Conservation (phyloP, 352 stramenopile genomes). For the Globisporangium camurandrum region DNA sequence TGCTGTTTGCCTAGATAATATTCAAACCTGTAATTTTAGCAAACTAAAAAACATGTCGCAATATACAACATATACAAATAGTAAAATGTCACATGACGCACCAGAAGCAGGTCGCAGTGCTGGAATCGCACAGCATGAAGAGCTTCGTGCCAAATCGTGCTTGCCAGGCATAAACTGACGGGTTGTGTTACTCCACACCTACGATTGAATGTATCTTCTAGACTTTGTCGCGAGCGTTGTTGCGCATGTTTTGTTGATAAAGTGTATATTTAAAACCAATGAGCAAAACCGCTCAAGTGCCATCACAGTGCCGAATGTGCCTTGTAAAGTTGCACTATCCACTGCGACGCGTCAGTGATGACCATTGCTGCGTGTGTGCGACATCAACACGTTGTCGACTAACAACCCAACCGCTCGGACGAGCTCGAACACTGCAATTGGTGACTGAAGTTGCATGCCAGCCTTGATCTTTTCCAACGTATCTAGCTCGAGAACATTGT, state of each 20-base stretch:
- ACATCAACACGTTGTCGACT: background rate
- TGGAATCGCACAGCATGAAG: background rate
- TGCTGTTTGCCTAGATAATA: background rate
- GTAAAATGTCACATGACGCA: background rate
- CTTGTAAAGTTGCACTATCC: background rate
- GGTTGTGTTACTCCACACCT: background rate
- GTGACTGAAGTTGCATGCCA: no score
- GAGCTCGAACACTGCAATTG: background rate
- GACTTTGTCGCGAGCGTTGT: background rate
- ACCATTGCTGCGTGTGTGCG: background rate
- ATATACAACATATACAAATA: background rate
- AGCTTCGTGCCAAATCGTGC: background rate
- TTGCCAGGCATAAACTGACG: conserved; percentile 1
- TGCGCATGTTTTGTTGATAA: background rate
- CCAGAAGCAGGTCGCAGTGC: conserved; percentile 1
- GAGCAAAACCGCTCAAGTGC: background rate
- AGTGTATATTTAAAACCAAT: background rate
- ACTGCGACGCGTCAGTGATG: background rate
- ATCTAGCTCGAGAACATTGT: background rate
- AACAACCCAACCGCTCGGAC: background rate
- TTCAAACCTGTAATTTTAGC: conserved; percentile 1
- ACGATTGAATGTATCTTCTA: background rate
- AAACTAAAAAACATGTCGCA: background rate
- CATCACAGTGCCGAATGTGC: background rate
- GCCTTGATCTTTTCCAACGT: background rate